phyloP scores from a whole-genome alignment of 2,329 filamentous ascomycete genomes.

The Pseudogymnoascus sp. region DNA sequence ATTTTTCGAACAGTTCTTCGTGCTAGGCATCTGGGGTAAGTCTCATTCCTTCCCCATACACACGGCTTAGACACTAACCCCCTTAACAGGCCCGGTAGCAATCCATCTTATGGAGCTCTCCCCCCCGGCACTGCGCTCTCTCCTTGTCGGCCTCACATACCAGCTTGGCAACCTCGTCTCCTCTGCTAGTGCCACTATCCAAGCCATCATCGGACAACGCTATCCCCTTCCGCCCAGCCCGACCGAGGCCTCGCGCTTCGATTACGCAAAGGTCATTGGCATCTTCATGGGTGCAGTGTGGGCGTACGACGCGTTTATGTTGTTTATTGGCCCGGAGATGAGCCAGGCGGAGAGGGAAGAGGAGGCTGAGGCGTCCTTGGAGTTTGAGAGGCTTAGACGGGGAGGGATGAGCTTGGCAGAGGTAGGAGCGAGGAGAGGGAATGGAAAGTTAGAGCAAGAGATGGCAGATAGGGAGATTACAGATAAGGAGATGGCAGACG shows the following conservation, averaged over 20 bases:
- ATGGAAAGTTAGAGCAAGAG: slow-evolving; percentile 18
- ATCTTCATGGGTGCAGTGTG: slow-evolving; percentile 86
- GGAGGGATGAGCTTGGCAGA: slow-evolving; percentile 36
- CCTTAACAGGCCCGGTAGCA: slow-evolving; percentile 41
- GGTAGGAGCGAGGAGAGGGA: slow-evolving; percentile 35
- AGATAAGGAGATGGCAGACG: not conserved
- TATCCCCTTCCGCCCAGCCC: slow-evolving; percentile 59
- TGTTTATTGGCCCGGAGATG: slow-evolving; percentile 38
- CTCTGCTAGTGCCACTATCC: slow-evolving; percentile 64
- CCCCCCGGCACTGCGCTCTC: slow-evolving; percentile 59
- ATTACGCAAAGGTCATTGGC: slow-evolving; percentile 75
- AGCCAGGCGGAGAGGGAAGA: not conserved
- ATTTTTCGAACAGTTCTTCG: slow-evolving; percentile 73
- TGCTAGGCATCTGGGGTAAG: slow-evolving; percentile 65
- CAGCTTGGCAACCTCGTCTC: slow-evolving; percentile 68
- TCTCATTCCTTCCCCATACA: slow-evolving; percentile 35
- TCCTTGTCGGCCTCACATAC: slow-evolving; percentile 62
- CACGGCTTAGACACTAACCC: not conserved
- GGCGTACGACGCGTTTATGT: slow-evolving; percentile 46
- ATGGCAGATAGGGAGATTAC: slow-evolving; percentile 9
- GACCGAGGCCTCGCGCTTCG: slow-evolving; percentile 46
- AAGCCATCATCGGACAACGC: slow-evolving; percentile 66
- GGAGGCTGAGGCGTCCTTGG: not conserved
- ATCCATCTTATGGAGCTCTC: slow-evolving; percentile 66
- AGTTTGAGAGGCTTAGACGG: not conserved